These are phyloP conservation scores for Scleroderma citrinum DNA, from an alignment of 768 basidiomycete genomes.

Conservation along the genomic window DNA sequence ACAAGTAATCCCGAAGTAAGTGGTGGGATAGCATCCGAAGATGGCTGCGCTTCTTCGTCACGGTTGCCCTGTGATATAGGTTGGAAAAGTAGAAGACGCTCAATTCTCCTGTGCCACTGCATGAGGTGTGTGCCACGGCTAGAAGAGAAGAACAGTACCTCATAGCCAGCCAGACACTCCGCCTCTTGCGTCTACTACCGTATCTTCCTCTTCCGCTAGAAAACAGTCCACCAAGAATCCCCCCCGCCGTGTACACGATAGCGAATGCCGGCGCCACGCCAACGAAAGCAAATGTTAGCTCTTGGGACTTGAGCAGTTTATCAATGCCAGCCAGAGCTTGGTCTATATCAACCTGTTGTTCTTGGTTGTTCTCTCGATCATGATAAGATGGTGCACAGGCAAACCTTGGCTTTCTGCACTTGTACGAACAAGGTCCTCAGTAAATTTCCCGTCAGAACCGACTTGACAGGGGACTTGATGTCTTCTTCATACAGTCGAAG, in stretches of 20 bases:
- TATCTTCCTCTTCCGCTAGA: conserved; percentile 45
- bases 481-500: conserved; percentile 88
- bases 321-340: conserved; percentile 89
- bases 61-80: conserved; percentile 25
- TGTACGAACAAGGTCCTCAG: conserved; percentile 86
- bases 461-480: conserved; percentile 80
- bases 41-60: conserved; percentile 1
- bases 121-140: background rate
- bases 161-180: conserved; percentile 65
- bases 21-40: conserved; percentile 31
- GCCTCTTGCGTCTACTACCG: conserved; percentile 51
- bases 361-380: background rate
- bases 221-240: conserved; percentile 48
- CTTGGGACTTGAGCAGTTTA: conserved; percentile 88
- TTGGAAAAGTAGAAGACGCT: conserved; percentile 57
- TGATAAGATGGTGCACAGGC: background rate
- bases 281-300: conserved; percentile 94
- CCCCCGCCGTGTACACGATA: conserved; percentile 63
- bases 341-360: conserved; percentile 77
- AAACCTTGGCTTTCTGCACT: conserved; percentile 90
- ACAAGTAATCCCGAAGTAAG: conserved; percentile 70
- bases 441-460: conserved; percentile 73
- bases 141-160: conserved; percentile 36
- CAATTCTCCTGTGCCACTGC: conserved; percentile 46
- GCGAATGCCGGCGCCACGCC: conserved; percentile 88